Evolutionary conservation across 2,329 filamentous ascomycete genomes (phyloP).

Genomic region (Scopulariopsis brevicaulis): DNA sequence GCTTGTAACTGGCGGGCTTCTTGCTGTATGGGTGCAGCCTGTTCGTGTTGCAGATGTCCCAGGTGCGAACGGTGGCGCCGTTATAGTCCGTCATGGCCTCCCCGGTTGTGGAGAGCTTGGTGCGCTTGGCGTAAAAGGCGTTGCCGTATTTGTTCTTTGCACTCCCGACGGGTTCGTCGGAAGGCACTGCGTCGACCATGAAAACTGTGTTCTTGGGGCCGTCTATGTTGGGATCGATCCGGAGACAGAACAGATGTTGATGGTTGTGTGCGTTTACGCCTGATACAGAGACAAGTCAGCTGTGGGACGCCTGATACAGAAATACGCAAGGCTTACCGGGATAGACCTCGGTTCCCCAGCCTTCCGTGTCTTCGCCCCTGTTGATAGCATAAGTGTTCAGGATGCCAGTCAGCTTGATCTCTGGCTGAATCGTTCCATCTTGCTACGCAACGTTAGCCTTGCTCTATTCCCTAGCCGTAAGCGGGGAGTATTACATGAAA

Average conservation of each 20-base stretch:
- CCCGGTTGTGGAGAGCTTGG: slow-evolving; percentile 59
- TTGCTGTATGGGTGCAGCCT: slow-evolving; percentile 78
- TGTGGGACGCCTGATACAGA: background rate
- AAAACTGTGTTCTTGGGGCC: slow-evolving; percentile 77
- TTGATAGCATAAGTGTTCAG: slow-evolving; percentile 83
- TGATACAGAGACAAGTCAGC: slow-evolving; percentile 1
- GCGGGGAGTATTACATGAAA: slow-evolving; percentile 47
- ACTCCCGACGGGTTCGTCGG: slow-evolving; percentile 65
- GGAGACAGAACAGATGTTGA: slow-evolving; percentile 88
- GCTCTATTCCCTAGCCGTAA: background rate
- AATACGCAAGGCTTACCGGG: slow-evolving; percentile 23
- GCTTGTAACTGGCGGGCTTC: slow-evolving; percentile 79
- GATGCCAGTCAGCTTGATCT: slow-evolving; percentile 86
- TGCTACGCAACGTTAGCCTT: slow-evolving; percentile 31
- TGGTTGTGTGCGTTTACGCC: slow-evolving; percentile 92
- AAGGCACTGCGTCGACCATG: slow-evolving; percentile 64
- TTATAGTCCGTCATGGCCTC: slow-evolving; percentile 71
- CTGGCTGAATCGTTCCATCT: slow-evolving; percentile 83
- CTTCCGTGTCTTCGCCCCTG: slow-evolving; percentile 67
- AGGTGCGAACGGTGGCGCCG: slow-evolving; percentile 66
- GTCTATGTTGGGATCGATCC: slow-evolving; percentile 79
- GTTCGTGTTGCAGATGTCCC: slow-evolving; percentile 81
- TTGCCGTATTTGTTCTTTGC: slow-evolving; percentile 82
- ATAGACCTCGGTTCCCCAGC: slow-evolving; percentile 88
- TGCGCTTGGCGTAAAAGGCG: slow-evolving; percentile 78